Evolutionary conservation across 1,284 basidiomycete species (phyloP), one percentile per base, ranked within the genome.

Genomic region (Ceratorhiza oryzae-sativae): DNA sequence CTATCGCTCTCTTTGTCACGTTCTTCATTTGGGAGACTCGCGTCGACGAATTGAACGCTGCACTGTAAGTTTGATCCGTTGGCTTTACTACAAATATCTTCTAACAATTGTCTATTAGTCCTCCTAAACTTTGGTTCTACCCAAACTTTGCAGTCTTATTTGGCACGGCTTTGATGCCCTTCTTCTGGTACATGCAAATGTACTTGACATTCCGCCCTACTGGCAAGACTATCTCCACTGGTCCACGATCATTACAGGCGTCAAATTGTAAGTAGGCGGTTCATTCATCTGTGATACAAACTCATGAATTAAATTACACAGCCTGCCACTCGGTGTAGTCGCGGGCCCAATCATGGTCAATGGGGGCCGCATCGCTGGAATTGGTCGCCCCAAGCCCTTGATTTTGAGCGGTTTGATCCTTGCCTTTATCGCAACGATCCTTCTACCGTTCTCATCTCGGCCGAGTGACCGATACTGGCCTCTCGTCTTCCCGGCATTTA

Each of bases 401-500:
- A 82, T 86, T 73, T 76, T 86, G 12, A 73, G 76, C 48, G 85
- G 83, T 6, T 80, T 83, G 41, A 75, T 75, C 36, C 72, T 84
- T 73, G 75, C 80, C 41, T 77, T 83, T 39, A 71, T 81, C 39
- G 81, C 83, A n/a, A 85, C 83, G 1, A 72, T 81, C 39, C 77
- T 86, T 10, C 77, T 86, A 48, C 82, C 83, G 1, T 78, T 83
- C 59, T 82, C 82, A 0, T 81, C 84, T 62, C 32, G 49, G 5
- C 71, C 78, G 0, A 79, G 81, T 15, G 68, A 71, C 32, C 77
- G 80, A n/a, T 87, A 86, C 77, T 86, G 83, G 83, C 75, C 77
- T 0, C 80, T 80, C 73, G 79, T 82, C 53, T 83, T 87, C 76
- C 86, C 86, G n/a, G 85, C 81, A 20, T 84, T 85, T 67, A 34